These are phyloP conservation scores for Capsella rubella DNA, from an alignment of 441 rosid genomes.

Conservation along the genomic window DNA sequence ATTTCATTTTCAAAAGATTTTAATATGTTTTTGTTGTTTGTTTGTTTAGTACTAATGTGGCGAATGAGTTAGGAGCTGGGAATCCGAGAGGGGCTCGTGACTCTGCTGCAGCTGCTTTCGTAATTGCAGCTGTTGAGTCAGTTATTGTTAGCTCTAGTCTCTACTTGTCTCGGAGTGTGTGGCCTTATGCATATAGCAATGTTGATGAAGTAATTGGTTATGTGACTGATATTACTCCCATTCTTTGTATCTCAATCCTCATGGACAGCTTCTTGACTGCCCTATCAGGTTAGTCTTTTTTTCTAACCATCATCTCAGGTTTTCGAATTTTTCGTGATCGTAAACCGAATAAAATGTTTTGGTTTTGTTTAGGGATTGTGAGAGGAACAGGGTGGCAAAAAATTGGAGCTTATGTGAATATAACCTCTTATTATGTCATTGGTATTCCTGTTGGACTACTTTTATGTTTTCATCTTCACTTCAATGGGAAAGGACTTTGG, in stretches of 20 bases:
- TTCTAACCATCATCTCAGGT: conserved; percentile 51
- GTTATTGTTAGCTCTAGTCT: conserved; percentile 49
- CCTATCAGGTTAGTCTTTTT: conserved; percentile 56
- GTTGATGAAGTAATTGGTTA: conserved; percentile 54
- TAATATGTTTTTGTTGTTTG: not conserved
- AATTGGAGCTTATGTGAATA: conserved; percentile 57
- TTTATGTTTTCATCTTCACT: conserved; percentile 51
- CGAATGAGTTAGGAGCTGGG: conserved; percentile 72
- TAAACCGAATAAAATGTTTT: not conserved
- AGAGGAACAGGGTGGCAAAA: conserved; percentile 74
- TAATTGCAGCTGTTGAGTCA: conserved; percentile 53
- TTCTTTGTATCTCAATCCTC: conserved; percentile 53
- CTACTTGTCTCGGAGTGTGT: conserved; percentile 51
- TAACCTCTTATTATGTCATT: conserved; percentile 58
- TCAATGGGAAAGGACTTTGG: conserved; percentile 71
- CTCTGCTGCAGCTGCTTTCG: conserved; percentile 46
- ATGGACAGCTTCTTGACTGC: conserved; percentile 58
- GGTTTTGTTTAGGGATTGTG: conserved; percentile 51
- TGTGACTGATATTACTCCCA: conserved; percentile 53
- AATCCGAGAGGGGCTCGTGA: conserved; percentile 54
- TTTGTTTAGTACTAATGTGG: conserved; percentile 55
- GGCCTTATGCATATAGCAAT: conserved; percentile 62
- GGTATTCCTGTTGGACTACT: conserved; percentile 55
- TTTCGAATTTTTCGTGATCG: not conserved
- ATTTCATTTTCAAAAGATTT: not conserved